Conservation (phyloP, 768 basidiomycete species). For the Lactarius tabidus region DNA sequence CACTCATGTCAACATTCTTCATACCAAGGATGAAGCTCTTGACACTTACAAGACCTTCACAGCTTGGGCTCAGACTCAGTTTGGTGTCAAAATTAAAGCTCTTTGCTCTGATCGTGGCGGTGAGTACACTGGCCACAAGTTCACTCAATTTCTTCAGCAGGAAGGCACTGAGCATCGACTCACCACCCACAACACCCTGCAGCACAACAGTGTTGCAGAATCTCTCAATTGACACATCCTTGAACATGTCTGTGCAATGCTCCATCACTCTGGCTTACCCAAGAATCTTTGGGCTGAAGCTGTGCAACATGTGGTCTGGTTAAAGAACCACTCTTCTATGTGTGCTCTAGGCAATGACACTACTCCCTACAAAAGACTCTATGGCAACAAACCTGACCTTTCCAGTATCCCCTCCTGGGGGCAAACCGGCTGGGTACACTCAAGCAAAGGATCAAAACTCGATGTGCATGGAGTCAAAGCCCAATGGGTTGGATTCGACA, state of each 20-base stretch:
- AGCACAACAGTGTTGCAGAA: not conserved
- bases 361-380: conserved; percentile 30
- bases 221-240: not conserved
- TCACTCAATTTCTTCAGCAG: not conserved
- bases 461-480: conserved; percentile 17
- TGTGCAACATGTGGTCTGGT: conserved; percentile 23
- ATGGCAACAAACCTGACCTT: conserved; percentile 31
- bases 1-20: not conserved
- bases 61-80: not conserved
- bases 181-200: not conserved
- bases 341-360: conserved; percentile 21
- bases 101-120: not conserved
- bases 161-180: not conserved
- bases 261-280: conserved; percentile 15
- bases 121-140: not conserved
- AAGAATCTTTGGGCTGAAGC: conserved; percentile 31
- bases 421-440: conserved; percentile 22
- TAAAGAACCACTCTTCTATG: conserved; percentile 13
- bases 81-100: not conserved
- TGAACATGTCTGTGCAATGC: not conserved
- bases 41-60: not conserved
- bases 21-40: not conserved
- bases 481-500: conserved; percentile 36
- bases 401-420: conserved; percentile 17
- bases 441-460: conserved; percentile 16